Percentiles rank a stretch among this genome's conserved stretches.
Conservation (phyloP, 83 land plant species). For the Thuja plicata region DNA sequence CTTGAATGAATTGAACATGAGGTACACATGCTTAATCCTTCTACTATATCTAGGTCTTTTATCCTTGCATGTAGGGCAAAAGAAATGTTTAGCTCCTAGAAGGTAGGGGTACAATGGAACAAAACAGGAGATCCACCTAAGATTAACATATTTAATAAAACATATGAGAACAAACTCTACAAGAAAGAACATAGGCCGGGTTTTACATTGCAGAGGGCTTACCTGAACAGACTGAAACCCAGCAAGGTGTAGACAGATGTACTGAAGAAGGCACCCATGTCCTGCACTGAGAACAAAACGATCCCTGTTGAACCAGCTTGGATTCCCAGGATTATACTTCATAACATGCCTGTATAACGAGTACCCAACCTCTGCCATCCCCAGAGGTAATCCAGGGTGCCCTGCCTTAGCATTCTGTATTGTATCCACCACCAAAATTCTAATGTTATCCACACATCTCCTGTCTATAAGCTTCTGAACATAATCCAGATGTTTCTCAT, state of each 20-base stretch:
- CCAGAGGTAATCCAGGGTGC: constrained; percentile 76
- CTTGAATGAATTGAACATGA: no score
- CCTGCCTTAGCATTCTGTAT: constrained; percentile 70
- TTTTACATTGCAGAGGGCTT: neutral
- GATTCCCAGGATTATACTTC: constrained; percentile 78
- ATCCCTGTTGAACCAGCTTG: constrained; percentile 83
- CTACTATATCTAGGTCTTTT: no score
- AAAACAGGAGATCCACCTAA: no score
- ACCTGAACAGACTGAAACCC: constrained; percentile 78
- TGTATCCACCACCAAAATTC: constrained; percentile 72
- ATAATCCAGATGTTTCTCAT: constrained; percentile 12
- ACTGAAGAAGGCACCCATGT: constrained; percentile 86
- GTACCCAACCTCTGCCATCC: constrained; percentile 74
- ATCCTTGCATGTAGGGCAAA: no score
- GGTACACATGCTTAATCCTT: no score
- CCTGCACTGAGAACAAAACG: constrained; percentile 79
- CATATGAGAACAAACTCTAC: neutral
- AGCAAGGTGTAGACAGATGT: constrained; percentile 73
- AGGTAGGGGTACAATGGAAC: no score
- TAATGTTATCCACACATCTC: constrained; percentile 59
- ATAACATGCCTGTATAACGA: constrained; percentile 59
- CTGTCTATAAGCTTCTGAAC: constrained; percentile 48
- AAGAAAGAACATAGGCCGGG: neutral
- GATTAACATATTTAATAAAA: no score
- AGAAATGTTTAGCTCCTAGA: no score